These are phyloP conservation scores for Fusarium luffae DNA, from an alignment of 2,329 filamentous ascomycete genomes.

Conservation along the genomic window DNA sequence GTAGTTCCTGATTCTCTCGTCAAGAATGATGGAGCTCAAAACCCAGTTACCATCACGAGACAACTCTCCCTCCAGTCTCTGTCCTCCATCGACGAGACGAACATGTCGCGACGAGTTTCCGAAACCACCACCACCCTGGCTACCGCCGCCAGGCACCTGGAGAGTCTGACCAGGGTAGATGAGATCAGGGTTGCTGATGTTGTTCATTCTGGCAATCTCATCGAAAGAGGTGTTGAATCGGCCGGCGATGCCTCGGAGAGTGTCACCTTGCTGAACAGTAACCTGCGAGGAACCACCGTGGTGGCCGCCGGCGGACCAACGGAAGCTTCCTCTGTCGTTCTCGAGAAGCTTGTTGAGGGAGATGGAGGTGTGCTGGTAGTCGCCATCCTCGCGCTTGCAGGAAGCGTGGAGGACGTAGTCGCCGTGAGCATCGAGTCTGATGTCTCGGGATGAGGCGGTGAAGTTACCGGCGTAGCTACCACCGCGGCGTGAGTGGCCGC, in stretches of 20 bases:
- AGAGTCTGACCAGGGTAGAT: constrained; percentile 57
- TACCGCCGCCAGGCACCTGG: constrained; percentile 48
- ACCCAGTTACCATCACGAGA: constrained; percentile 48
- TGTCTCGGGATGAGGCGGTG: constrained; percentile 50
- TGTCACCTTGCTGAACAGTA: constrained; percentile 56
- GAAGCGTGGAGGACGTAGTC: constrained; percentile 51
- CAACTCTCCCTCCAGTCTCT: constrained; percentile 50
- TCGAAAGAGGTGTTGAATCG: constrained; percentile 50
- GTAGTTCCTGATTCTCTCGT: constrained; percentile 51
- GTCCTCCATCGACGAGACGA: constrained; percentile 52
- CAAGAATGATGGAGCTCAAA: constrained; percentile 47
- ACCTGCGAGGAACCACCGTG: constrained; percentile 42
- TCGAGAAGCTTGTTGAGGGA: constrained; percentile 51
- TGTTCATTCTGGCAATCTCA: constrained; percentile 54
- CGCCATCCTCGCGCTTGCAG: constrained; percentile 50
- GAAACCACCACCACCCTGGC: constrained; percentile 45
- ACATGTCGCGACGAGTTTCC: constrained; percentile 51
- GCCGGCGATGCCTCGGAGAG: constrained; percentile 53
- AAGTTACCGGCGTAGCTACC: constrained; percentile 50
- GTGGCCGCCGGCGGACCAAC: constrained; percentile 47
- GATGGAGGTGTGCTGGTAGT: constrained; percentile 49
- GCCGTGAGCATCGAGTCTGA: constrained; percentile 49
- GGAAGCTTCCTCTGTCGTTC: constrained; percentile 54
- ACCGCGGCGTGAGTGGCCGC: constrained; percentile 20
- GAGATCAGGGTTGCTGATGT: constrained; percentile 55